phyloP scores from a whole-genome alignment of 2,329 filamentous ascomycete genomes.

The Diaporthe ilicicola region DNA sequence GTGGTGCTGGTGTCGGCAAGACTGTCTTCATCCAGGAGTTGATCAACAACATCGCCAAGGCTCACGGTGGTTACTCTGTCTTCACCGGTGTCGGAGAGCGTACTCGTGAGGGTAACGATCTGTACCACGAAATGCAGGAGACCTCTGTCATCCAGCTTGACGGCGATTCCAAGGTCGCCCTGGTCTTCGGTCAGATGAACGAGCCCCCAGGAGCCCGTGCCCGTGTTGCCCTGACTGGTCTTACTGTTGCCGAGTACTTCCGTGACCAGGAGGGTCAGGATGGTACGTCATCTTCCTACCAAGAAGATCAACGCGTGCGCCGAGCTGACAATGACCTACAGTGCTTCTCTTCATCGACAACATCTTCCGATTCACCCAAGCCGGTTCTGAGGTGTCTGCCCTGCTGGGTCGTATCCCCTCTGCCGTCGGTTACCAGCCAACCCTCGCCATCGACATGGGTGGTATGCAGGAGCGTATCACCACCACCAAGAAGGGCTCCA shows the following conservation, averaged over 20 bases:
- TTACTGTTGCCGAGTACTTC: slow-evolving; percentile 86
- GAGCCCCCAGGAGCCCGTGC: slow-evolving; percentile 99
- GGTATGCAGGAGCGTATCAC: slow-evolving; percentile 99
- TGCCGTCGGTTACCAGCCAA: slow-evolving; percentile 99
- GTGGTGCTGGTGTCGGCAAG: slow-evolving; percentile 99
- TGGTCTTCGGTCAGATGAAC: slow-evolving; percentile 99
- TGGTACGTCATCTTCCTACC: slow-evolving; percentile 59
- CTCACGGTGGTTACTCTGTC: slow-evolving; percentile 99
- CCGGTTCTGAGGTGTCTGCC: slow-evolving; percentile 99
- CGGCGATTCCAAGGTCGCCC: slow-evolving; percentile 98
- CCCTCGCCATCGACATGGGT: slow-evolving; percentile 99
- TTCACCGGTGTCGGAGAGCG: slow-evolving; percentile 99
- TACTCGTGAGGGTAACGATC: slow-evolving; percentile 99
- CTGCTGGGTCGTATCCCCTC: slow-evolving; percentile 99
- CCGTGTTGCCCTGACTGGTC: slow-evolving; percentile 97
- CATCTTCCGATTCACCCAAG: slow-evolving; percentile 99
- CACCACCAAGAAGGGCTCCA: slow-evolving; percentile 99
- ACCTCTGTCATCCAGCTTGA: slow-evolving; percentile 99
- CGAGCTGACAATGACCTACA: slow-evolving; percentile 46
- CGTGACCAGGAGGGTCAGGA: slow-evolving; percentile 82
- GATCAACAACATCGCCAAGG: slow-evolving; percentile 99
- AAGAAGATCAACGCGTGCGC: neutral
- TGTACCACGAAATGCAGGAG: slow-evolving; percentile 99
- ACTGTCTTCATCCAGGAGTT: slow-evolving; percentile 99
- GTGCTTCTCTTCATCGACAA: slow-evolving; percentile 99